These are phyloP conservation scores for Pinus albicaulis DNA, from an alignment of 75 land plant species.

Conservation along the genomic window DNA sequence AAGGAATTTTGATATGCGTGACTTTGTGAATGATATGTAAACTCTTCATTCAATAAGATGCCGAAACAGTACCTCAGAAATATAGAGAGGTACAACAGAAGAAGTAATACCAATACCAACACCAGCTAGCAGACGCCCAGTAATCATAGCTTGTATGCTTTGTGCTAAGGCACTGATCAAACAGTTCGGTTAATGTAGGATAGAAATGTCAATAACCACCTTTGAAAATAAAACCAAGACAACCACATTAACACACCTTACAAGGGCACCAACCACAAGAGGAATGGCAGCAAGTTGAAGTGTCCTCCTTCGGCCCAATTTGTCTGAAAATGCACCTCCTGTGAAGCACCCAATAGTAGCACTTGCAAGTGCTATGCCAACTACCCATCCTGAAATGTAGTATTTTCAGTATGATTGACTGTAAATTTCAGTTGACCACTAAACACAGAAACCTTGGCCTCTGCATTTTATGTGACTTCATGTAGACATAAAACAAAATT, in stretches of 20 bases:
- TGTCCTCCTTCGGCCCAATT: constrained; percentile 85
- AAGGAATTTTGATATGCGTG: too few species aligned
- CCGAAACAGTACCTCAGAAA: constrained; percentile 72
- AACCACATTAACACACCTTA: constrained; percentile 49
- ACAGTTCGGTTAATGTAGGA: constrained; percentile 3
- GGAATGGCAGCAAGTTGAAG: constrained; percentile 91
- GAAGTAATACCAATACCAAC: constrained; percentile 96
- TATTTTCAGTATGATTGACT: too few species aligned
- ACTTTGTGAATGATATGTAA: too few species aligned
- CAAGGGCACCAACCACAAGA: constrained; percentile 78
- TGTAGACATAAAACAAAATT: too few species aligned
- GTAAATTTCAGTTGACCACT: background rate
- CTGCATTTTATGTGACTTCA: too few species aligned
- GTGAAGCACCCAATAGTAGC: constrained; percentile 96
- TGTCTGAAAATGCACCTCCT: constrained; percentile 92
- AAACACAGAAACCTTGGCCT: background rate
- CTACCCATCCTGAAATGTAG: constrained; percentile 76
- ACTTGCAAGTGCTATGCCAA: constrained; percentile 85
- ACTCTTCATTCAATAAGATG: too few species aligned
- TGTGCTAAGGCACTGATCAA: constrained; percentile 78
- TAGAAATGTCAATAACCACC: background rate
- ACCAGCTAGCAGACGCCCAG: constrained; percentile 89
- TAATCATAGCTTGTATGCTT: constrained; percentile 76
- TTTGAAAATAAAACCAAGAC: too few species aligned
- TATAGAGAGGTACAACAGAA: constrained; percentile 93